Conservation (phyloP, 2,329 filamentous ascomycete genomes). For the Fusarium austroafricanum region DNA sequence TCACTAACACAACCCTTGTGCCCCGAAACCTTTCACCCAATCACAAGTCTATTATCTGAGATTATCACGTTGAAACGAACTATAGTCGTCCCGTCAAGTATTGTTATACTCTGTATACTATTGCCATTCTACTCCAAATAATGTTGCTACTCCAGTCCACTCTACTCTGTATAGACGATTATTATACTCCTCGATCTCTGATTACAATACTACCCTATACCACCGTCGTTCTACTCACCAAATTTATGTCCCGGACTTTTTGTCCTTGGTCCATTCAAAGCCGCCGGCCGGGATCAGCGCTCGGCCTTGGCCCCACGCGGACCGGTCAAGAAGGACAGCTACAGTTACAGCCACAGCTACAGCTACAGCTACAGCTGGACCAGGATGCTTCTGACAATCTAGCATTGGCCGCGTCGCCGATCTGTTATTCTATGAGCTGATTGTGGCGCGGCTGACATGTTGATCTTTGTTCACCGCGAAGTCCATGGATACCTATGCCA, state of each 20-base stretch:
- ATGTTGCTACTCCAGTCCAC: no score
- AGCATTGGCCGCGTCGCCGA: background rate
- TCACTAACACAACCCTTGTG: background rate
- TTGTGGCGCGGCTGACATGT: background rate
- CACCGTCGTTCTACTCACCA: background rate
- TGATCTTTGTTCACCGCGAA: background rate
- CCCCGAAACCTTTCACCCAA: background rate
- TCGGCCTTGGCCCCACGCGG: constrained; percentile 2
- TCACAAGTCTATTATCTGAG: background rate
- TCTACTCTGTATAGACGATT: no score
- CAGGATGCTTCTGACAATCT: background rate
- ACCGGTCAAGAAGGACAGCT: background rate
- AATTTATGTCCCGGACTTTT: background rate
- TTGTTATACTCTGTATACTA: no score
- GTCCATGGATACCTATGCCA: no score
- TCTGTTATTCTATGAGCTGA: background rate
- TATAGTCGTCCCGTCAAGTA: background rate
- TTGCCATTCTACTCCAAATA: background rate
- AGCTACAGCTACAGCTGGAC: no score
- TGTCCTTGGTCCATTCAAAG: constrained; percentile 6
- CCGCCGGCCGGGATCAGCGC: constrained; percentile 18
- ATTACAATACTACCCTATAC: background rate
- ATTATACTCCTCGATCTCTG: no score
- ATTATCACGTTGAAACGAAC: constrained; percentile 11
- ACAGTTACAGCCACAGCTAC: no score